Base-by-base conservation (phyloP, 2,329 filamentous ascomycete species). In the Arthrobotrys pseudoclavata region DNA sequence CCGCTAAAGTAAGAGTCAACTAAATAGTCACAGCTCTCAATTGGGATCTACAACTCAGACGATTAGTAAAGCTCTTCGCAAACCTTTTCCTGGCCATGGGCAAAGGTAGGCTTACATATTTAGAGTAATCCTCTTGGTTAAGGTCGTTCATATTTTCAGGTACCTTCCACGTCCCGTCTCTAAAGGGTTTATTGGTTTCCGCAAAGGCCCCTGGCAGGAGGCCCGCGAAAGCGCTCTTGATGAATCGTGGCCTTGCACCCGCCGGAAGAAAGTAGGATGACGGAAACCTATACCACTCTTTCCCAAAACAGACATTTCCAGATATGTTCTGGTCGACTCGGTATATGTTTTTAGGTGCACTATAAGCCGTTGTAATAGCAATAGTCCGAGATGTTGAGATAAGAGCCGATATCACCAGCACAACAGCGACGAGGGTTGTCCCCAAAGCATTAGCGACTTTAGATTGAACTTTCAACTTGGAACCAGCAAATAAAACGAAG, bases 271-370 rank as follows among this genome's bases (percentile, higher is more conserved):
- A 94, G 85, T 94, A 98, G 0, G 94, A 96, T 0, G 92, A 95
- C 0, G 96, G 95, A 83, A 97, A 98, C 40, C 96, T 92, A 84
- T 99, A 97, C 96, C 96, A 99, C 83, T 99, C 96, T 83, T 98
- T 99, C 29, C 93, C 94, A 45, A 97, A 88, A 83, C 96, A 99
- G 1, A 99, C 89, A 18, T 79, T 81, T 2, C 81, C 81, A 3
- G 47, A 67, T 3, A 80, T 66, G 22, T 79, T 68, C 6, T 53
- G 2, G 4, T 74, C 55, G 15, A 79, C 29, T 10, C 22, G 66
- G 22, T 88, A 87, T 69, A 90, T 87, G 57, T 88, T 86, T 0
- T 98, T 86, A 0, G 96, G 95, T 0, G 95, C 95, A 13, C 89
- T 91, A 83, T 97, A 99, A 31, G 89, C 94, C 0, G 90, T 91